Conservation (phyloP, 345 rosid species). For the Eucalyptus brandiana region DNA sequence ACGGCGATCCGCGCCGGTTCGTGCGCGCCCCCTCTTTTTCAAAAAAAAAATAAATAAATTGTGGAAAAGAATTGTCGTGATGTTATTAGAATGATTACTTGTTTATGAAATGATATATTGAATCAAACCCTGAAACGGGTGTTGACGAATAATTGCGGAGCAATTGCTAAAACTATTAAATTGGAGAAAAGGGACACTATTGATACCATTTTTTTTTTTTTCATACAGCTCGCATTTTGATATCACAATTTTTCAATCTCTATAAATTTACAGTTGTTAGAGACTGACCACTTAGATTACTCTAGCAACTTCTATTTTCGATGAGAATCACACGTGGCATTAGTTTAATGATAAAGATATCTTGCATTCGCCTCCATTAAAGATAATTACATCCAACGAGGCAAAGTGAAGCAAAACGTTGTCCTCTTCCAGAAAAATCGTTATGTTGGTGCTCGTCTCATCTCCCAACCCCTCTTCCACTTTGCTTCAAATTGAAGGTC, state of each 20-base stretch:
- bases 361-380: not conserved
- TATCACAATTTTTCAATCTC: not conserved
- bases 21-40: not conserved
- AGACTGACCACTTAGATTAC: not conserved
- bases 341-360: not conserved
- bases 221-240: not conserved
- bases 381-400: not conserved
- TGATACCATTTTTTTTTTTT: not conserved
- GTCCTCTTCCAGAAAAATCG: not conserved
- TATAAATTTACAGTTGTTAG: not conserved
- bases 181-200: not conserved
- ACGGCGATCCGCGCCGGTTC: not conserved
- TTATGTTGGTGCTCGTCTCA: not conserved
- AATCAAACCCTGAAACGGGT: not conserved
- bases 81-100: not conserved
- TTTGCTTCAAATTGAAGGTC: not conserved
- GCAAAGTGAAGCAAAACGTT: not conserved
- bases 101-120: not conserved
- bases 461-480: not conserved
- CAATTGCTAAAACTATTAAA: not conserved
- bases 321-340: not conserved
- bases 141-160: not conserved
- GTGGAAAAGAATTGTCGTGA: not conserved
- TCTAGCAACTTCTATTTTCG: not conserved
- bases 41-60: not conserved